Evolutionary conservation across 305 asterid genomes (phyloP).

Genomic region (Fraxinus angustifolia): DNA sequence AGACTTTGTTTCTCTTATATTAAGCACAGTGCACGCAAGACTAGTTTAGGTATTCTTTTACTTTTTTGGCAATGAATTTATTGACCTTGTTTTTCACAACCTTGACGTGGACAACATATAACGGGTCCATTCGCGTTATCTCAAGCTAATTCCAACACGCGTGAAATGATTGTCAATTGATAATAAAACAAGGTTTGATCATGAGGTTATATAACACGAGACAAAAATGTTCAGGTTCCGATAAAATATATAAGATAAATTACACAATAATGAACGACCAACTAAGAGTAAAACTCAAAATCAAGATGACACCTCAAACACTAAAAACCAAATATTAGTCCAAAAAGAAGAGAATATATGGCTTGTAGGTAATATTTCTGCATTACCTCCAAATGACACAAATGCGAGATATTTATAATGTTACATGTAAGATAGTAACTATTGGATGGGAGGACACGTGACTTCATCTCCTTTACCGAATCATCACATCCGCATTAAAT

Average conservation of each 20-base stretch:
- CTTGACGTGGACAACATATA: background rate
- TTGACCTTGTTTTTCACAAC: background rate
- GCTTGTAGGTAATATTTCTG: background rate
- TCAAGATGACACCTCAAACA: background rate
- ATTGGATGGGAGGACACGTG: background rate
- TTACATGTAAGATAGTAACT: background rate
- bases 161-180: background rate
- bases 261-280: background rate
- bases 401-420: too few relatives aligned
- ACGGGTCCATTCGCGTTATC: background rate
- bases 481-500: background rate
- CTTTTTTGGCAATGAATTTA: background rate
- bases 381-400: background rate
- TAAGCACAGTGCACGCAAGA: background rate
- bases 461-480: background rate
- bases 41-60: too few relatives aligned
- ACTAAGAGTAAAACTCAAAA: background rate
- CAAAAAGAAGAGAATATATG: background rate
- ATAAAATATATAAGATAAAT: too few relatives aligned
- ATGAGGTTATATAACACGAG: background rate
- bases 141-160: background rate
- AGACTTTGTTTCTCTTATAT: too few relatives aligned
- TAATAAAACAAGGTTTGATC: background rate
- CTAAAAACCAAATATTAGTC: background rate
- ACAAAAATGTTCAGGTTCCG: background rate